phyloP scores from a whole-genome alignment of 495 filamentous ascomycete genomes.

The Aspergillus nidulans region DNA sequence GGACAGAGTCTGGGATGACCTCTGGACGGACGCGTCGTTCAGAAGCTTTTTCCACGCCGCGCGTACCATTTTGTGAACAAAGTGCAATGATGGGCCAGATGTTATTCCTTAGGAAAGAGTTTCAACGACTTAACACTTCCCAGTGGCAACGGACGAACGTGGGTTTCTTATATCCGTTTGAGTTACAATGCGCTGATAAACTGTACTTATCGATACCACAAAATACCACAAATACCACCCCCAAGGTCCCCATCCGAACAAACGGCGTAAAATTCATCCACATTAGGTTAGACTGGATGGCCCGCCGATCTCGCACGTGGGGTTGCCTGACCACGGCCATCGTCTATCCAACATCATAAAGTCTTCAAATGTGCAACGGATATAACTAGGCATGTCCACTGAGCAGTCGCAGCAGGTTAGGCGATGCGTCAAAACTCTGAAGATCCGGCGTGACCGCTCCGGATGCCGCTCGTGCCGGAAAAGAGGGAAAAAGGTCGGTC shows the following conservation, averaged over 20 bases:
- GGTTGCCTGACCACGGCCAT: background rate
- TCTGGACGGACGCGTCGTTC: conserved; percentile 37
- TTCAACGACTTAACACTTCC: no score
- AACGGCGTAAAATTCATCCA: background rate
- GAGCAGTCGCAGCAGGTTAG: no score
- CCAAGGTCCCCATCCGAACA: background rate
- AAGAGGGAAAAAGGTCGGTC: conserved; percentile 13
- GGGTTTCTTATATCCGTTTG: no score
- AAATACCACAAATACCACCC: no score
- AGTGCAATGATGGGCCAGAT: no score
- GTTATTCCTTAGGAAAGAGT: no score
- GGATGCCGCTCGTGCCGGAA: conserved; percentile 10
- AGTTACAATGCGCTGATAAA: no score
- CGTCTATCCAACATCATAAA: no score
- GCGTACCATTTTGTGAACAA: background rate
- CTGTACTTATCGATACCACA: no score
- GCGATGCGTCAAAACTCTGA: background rate
- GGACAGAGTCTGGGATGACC: conserved; percentile 66
- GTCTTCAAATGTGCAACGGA: no score
- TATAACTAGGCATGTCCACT: no score
- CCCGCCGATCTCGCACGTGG: background rate
- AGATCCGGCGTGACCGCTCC: conserved; percentile 6
- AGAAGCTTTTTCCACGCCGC: conserved; percentile 8
- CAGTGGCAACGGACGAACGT: no score
- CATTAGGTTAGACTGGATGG: background rate